Base-by-base conservation (phyloP, 257 asterid species). In the Solanum pinnatisectum region DNA sequence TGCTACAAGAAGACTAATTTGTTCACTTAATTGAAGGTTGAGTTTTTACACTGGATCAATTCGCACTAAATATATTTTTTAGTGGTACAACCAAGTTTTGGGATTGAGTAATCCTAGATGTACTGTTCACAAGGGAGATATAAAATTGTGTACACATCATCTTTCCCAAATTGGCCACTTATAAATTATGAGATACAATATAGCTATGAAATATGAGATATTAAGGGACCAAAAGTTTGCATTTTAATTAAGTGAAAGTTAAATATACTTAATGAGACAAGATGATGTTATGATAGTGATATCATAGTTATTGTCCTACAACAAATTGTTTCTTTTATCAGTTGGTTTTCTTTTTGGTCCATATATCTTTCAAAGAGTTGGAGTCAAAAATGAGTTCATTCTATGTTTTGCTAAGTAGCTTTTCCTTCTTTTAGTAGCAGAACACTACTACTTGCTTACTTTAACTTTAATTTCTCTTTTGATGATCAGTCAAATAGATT, bases 351-450 rank as follows among this genome's bases (percentile, higher is more conserved):
- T 89, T 70, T 87, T 67, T n/a, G 59, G 84, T 78, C 63, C n/a
- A 13, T 89, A 13, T 91, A 13, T 92, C 87, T 89, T 73, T 91
- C 90, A 87, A 78, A 90, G 94, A 91, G 98, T 88, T 92, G 93
- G 95, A 94, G 95, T 92, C 76, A 94, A 92, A 92, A 92, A 89
- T 92, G 95, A 91, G 94, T 93, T 93, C 86, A 93, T 95, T 92
- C 96, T 88, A 91, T 91, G 94, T 91, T 85, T 39, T 63, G 30
- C 7, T 79, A 1, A 81, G 18, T 82, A 52, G 30, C 85, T 82
- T 82, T 49, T 82, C 42, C 70, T 82, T 82, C 70, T 82, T 30
- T 82, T 30, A 82, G 85, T 82, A 49, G 67, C 85, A 82, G 44
- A 18, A 82, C 63, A 71, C 79, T 71, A 8, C 40, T 77, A 42